Percentiles rank a stretch among this genome's conserved stretches.
Conservation (phyloP, 192 early-diverging fungal genomes). For the Coemansia sp. region DNA sequence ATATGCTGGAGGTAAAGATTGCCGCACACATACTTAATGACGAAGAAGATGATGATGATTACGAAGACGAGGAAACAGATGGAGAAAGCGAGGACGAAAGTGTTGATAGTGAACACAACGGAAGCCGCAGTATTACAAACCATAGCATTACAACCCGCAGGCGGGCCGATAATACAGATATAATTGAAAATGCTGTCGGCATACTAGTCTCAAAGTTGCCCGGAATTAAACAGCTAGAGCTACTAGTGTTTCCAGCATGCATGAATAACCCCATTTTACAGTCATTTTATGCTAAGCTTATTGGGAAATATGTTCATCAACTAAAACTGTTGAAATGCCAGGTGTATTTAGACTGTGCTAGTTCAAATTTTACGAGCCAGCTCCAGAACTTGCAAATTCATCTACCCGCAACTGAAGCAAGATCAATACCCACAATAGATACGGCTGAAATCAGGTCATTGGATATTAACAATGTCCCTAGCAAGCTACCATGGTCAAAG, state of each 20-base stretch:
- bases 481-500: not conserved
- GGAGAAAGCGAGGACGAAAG: not conserved
- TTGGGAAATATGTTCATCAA: not conserved
- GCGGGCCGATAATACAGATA: not conserved
- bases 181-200: not conserved
- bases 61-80: not conserved
- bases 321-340: not conserved
- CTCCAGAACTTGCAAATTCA: not conserved
- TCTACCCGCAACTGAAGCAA: not conserved
- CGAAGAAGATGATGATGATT: not conserved
- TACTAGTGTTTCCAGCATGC: not conserved
- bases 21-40: not conserved
- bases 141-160: not conserved
- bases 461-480: not conserved
- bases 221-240: not conserved
- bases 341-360: not conserved
- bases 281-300: not conserved
- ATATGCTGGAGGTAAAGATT: constrained; percentile 7
- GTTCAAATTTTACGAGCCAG: not conserved
- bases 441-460: not conserved
- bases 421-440: not conserved
- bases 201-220: not conserved
- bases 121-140: not conserved
- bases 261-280: not conserved
- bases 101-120: not conserved